These are phyloP conservation scores for Boletellus ananas DNA, from an alignment of 768 basidiomycete species.

Conservation along the genomic window DNA sequence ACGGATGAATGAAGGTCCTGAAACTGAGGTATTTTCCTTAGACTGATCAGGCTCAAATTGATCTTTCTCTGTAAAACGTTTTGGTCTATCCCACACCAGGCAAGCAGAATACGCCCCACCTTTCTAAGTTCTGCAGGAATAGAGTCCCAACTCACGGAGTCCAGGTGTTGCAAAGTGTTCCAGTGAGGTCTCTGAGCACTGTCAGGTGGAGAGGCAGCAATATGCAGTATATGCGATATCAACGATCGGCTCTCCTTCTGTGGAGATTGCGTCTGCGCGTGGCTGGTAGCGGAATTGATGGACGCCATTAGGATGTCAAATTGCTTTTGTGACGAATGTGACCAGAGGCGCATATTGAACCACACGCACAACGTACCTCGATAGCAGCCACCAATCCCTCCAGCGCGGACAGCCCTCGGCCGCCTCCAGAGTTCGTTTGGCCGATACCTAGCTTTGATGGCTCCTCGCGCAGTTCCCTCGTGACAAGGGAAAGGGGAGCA, in stretches of 20 bases:
- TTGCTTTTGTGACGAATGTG: constrained; percentile 37
- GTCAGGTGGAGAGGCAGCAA: constrained; percentile 58
- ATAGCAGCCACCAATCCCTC: constrained; percentile 69
- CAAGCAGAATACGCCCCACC: constrained; percentile 31
- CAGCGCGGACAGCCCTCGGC: constrained; percentile 59
- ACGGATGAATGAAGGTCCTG: constrained; percentile 50
- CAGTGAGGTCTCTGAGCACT: constrained; percentile 48
- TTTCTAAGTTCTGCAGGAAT: constrained; percentile 60
- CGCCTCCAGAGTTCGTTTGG: constrained; percentile 44
- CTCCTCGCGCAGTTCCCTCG: constrained; percentile 45
- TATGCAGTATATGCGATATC: constrained; percentile 53
- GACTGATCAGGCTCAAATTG: constrained; percentile 47
- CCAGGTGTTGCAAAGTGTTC: constrained; percentile 47
- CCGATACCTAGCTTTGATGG: constrained; percentile 55
- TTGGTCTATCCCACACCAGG: neutral
- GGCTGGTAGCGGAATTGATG: constrained; percentile 10
- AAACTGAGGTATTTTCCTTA: constrained; percentile 45
- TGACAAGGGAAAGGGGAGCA: constrained; percentile 36
- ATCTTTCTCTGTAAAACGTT: constrained; percentile 50
- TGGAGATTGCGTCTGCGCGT: constrained; percentile 16
- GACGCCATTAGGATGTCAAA: constrained; percentile 33
- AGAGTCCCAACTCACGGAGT: constrained; percentile 55
- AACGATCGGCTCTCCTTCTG: constrained; percentile 29
- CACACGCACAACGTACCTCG: constrained; percentile 47
- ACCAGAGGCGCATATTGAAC: neutral